Evolutionary conservation across 352 stramenopile genomes (phyloP).

Genomic region (Hyphochytrium catenoides): DNA sequence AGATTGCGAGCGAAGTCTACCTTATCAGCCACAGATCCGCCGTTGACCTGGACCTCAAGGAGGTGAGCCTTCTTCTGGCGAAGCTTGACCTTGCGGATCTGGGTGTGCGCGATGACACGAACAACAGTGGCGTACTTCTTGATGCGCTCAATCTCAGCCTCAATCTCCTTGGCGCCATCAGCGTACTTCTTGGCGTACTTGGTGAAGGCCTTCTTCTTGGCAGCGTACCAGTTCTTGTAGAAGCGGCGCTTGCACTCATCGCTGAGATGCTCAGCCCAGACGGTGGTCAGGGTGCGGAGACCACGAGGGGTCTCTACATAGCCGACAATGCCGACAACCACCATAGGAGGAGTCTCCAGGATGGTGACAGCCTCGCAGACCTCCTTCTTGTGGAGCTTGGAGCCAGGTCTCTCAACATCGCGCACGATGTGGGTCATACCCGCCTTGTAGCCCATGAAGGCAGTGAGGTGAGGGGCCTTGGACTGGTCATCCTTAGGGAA

Average conservation of each 20-base stretch:
- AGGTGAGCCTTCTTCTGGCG: slow-evolving; percentile 99
- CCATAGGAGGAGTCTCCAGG: slow-evolving; percentile 97
- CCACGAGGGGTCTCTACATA: slow-evolving; percentile 98
- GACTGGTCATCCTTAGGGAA: slow-evolving; percentile 94
- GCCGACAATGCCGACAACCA: slow-evolving; percentile 96
- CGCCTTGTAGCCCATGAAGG: slow-evolving; percentile 99
- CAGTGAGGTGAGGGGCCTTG: slow-evolving; percentile 91
- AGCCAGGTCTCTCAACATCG: slow-evolving; percentile 93
- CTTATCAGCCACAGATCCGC: slow-evolving; percentile 87
- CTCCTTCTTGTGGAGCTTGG: slow-evolving; percentile 99
- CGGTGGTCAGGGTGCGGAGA: slow-evolving; percentile 94
- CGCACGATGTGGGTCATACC: slow-evolving; percentile 99
- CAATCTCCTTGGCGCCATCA: slow-evolving; percentile 67
- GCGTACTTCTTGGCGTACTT: slow-evolving; percentile 99
- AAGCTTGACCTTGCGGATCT: slow-evolving; percentile 97
- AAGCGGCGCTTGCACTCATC: slow-evolving; percentile 97
- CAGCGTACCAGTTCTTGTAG: slow-evolving; percentile 99
- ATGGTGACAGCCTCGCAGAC: slow-evolving; percentile 98
- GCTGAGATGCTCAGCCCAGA: slow-evolving; percentile 97
- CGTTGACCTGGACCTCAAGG: slow-evolving; percentile 99
- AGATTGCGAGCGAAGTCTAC: slow-evolving; percentile 97
- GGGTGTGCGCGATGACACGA: slow-evolving; percentile 96
- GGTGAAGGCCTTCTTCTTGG: slow-evolving; percentile 99
- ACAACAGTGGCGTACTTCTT: slow-evolving; percentile 99
- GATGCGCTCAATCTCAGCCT: slow-evolving; percentile 95